Base-by-base conservation (phyloP, 768 basidiomycete species). In the Suillus discolor region DNA sequence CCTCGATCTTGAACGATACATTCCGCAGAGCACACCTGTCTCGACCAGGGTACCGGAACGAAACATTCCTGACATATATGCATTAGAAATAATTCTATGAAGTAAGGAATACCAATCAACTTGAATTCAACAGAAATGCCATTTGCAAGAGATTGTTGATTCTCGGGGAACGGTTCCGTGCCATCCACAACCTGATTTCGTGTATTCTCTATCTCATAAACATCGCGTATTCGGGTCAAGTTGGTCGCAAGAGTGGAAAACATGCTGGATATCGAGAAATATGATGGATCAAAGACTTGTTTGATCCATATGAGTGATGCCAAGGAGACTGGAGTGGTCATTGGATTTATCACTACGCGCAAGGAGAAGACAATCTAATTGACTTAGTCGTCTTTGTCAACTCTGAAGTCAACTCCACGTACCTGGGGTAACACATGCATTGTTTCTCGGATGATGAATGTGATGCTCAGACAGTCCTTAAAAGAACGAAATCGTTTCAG, bases 1-100 rank as follows among this genome's bases (percentile, higher is more conserved):
- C 81, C 44, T 79, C 77, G 31, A 94, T 84, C 72, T 83, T 90
- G 77, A 93, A 94, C 1, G 88, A 92, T 13, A 90, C 82, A 54
- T 87, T 78, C 6, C 73, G 78, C 39, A 94, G 74, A 1, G 90
- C 91, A 64, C 83, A 81, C 74, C 44, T 71, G 61, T 72, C 82
- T 69, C 75, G 78, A 71, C 72, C 85, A 0, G 90, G 89, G 71
- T 93, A 93, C 51, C 74, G 80, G 77, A 93, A 93, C 5, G 85
- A 89, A 4, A 94, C 92, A 66, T 90, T 82, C 71, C 89, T 89
- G 51, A 13, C 28, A 45, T 16, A 45, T 16, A 45, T 45, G 34
- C n/a, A 28, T 51, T 18, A 45, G 45, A 23, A 39, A 64, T 6
- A 20, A 59, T 31, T 4, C 25, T 66, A 69, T 49, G 71, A 74